Base-by-base conservation (phyloP, 1,284 basidiomycete species). In the Ustilago hordei region DNA sequence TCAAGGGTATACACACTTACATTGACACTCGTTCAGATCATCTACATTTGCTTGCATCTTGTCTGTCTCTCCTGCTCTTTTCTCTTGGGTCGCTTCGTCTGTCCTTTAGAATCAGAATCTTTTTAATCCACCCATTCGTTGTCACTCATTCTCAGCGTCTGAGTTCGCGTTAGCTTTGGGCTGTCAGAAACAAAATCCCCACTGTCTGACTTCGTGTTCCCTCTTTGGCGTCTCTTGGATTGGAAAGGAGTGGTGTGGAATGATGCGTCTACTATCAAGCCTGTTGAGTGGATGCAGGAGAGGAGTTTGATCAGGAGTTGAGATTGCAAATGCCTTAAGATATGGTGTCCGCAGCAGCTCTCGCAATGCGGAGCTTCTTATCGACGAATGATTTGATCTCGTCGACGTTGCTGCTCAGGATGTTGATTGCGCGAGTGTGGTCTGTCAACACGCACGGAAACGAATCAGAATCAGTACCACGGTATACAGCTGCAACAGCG, bases 311-410 rank as follows among this genome's bases (percentile, higher is more conserved):
- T 8, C 23, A 28, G 3, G 23, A 28, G 32, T 34, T 38, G 50
- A n/a, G 34, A 45, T 45, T 45, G n/a, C 43, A 8, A 11, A 19
- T 4, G 43, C 43, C n/a, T 19, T 4, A 45, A 23, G 43, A 9
- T 4, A n/a, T n/a, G 7, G 23, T 28, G 31, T 38, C 28, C 12
- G 48, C 12, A 19, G 36, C 17, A 17, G 36, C 34, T 17, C 39
- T 56, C 2, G 60, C 13, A 3, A 47, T 11, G 12, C 39, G 31
- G 34, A 72, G 59, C 38, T 67, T 63, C 17, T 55, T 67, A 1
- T 77, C 69, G 60, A 77, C 43, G 23, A 73, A 73, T 2, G n/a
- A 5, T 0, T 31, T 54, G 57, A 77, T 69, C 8, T 58, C 60
- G 43, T 23, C 57, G 32, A 73, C 39, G 32, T 43, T 54, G 7